A percentile compares a stretch with the other conserved stretches of the same genome.
These are phyloP conservation scores for Rhododendron griersonianum DNA, from an alignment of 148 eudicot species.

Conservation along the genomic window DNA sequence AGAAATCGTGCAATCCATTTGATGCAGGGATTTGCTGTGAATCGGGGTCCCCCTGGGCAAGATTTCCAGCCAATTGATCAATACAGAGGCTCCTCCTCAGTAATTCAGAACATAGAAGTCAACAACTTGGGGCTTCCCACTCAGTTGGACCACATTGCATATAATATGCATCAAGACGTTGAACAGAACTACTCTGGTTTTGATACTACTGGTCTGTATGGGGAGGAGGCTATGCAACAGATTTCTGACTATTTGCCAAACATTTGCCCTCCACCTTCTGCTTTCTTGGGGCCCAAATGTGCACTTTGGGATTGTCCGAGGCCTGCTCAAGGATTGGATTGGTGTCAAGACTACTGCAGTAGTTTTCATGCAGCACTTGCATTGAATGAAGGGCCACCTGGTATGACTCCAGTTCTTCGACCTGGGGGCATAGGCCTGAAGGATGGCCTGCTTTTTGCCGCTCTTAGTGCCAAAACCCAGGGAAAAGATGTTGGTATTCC, in stretches of 20 bases:
- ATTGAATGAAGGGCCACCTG: constrained; percentile 80
- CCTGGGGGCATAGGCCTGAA: constrained; percentile 91
- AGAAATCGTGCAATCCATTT: neutral
- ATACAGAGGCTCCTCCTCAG: constrained; percentile 44
- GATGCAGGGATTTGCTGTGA: constrained; percentile 47
- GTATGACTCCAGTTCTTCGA: constrained; percentile 81
- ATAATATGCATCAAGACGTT: constrained; percentile 51
- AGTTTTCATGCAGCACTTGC: constrained; percentile 74
- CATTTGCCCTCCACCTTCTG: constrained; percentile 81
- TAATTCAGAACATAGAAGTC: constrained; percentile 34
- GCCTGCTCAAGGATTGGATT: constrained; percentile 79
- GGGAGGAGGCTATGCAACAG: constrained; percentile 42
- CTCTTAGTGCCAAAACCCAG: constrained; percentile 81
- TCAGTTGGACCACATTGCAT: constrained; percentile 52
- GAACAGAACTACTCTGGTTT: constrained; percentile 47
- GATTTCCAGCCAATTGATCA: constrained; percentile 43
- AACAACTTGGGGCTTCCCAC: constrained; percentile 43
- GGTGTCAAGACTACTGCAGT: constrained; percentile 89
- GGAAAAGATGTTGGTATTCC: constrained; percentile 93
- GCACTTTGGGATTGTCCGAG: constrained; percentile 97
- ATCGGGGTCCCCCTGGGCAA: constrained; percentile 49
- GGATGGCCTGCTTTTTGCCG: constrained; percentile 80
- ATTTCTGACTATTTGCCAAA: constrained; percentile 50
- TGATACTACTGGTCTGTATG: constrained; percentile 29
- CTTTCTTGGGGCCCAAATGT: constrained; percentile 93